These are phyloP conservation scores for Eucalyptus urophylla DNA, from an alignment of 345 rosid genomes.

Conservation along the genomic window DNA sequence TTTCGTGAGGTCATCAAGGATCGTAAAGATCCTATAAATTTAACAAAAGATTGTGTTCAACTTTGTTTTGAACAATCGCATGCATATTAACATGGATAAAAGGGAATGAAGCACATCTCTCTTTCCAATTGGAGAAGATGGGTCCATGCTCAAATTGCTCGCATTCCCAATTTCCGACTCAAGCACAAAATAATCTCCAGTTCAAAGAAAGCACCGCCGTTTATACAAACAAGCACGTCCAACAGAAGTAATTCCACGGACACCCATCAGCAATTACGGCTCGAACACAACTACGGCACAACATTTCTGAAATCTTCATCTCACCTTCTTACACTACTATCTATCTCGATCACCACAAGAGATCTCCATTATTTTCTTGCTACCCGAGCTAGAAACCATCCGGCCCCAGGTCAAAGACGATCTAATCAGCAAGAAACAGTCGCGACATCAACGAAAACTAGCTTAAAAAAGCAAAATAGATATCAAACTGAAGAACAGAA, in stretches of 20 bases:
- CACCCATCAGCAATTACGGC: slow-evolving; percentile 4
- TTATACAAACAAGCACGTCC: not conserved
- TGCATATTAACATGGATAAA: not conserved
- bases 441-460: not conserved
- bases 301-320: not conserved
- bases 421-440: not conserved
- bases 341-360: not conserved
- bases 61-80: not conserved
- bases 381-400: not conserved
- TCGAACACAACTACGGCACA: not conserved
- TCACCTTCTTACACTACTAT: not conserved
- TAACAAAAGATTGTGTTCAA: not conserved
- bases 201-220: no score
- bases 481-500: not conserved
- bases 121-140: not conserved
- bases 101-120: not conserved
- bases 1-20: not conserved
- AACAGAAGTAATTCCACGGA: not conserved
- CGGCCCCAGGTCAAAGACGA: not conserved
- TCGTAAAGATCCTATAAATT: not conserved
- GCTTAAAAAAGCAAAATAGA: no score
- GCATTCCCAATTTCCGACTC: not conserved
- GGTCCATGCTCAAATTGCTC: not conserved
- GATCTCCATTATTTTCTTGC: not conserved
- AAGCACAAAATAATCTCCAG: slow-evolving; percentile 1